Percentiles rank a stretch among this genome's conserved stretches.
Conservation (phyloP, 1,284 basidiomycete genomes). For the Cryptococcus wingfieldii region DNA sequence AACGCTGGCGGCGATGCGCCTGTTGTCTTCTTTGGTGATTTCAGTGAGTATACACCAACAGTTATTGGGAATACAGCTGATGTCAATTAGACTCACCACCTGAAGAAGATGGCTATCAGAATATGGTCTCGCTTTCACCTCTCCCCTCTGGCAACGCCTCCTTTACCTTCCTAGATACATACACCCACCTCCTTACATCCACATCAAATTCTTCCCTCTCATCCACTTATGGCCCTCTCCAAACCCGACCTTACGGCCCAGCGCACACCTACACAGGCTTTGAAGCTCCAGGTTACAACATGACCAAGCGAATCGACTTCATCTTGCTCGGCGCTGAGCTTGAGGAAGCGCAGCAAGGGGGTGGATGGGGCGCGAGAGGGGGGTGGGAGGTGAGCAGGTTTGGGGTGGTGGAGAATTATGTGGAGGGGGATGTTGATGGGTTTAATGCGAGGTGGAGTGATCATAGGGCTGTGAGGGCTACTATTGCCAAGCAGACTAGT, state of each 20-base stretch:
- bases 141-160: slow-evolving; percentile 19
- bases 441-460: slow-evolving; percentile 45
- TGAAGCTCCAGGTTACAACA: slow-evolving; percentile 20
- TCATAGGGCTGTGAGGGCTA: slow-evolving; percentile 39
- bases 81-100: slow-evolving; percentile 39
- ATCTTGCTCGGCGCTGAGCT: slow-evolving; percentile 30
- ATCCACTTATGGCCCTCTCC: slow-evolving; percentile 3
- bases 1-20: slow-evolving; percentile 1
- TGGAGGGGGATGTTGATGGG: slow-evolving; percentile 33
- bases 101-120: slow-evolving; percentile 41
- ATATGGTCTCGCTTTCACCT: slow-evolving; percentile 31
- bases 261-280: slow-evolving; percentile 39
- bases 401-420: slow-evolving; percentile 39
- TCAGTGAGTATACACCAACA: slow-evolving; percentile 30
- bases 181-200: slow-evolving; percentile 18
- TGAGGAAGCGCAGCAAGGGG: not conserved
- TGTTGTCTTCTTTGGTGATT: slow-evolving; percentile 40
- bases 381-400: slow-evolving; percentile 29
- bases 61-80: no score
- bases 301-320: slow-evolving; percentile 38
- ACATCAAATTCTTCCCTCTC: not conserved
- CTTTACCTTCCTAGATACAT: slow-evolving; percentile 38
- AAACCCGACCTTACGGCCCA: slow-evolving; percentile 35
- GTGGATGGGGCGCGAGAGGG: slow-evolving; percentile 7
- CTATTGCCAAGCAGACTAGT: slow-evolving; percentile 5